Percentiles rank a stretch among this genome's conserved stretches.
Evolutionary conservation across 805 yeast genomes (phyloP).

Genomic region (Sugiyamaella lignohabitans): DNA sequence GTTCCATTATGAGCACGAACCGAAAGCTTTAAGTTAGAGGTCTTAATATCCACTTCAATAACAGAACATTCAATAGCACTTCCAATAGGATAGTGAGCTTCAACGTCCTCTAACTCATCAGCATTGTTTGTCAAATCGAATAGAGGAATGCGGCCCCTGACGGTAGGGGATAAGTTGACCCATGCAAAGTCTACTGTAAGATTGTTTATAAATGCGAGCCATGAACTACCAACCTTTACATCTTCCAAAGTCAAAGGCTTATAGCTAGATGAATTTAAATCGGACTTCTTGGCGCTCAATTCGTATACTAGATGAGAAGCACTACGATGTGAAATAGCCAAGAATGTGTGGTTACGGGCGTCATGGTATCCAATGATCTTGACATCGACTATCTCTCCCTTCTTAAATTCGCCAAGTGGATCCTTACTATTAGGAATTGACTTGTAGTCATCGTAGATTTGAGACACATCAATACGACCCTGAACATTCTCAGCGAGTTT

Average conservation of each 20-base stretch:
- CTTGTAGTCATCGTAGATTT: conserved; percentile 48
- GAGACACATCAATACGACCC: conserved; percentile 74
- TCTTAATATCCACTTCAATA: conserved; percentile 46
- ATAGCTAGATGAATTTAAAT: conserved; percentile 28
- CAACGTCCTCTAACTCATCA: conserved; percentile 42
- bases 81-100: conserved; percentile 63
- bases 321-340: conserved; percentile 56
- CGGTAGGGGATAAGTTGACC: conserved; percentile 62
- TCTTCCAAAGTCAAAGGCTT: conserved; percentile 37
- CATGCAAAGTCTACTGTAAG: conserved; percentile 53
- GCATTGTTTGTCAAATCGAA: conserved; percentile 55
- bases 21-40: conserved; percentile 43
- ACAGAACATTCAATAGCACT: conserved; percentile 57
- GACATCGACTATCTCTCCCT: conserved; percentile 53
- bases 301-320: conserved; percentile 57
- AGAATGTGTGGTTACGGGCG: conserved; percentile 56
- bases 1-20: conserved; percentile 31
- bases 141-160: conserved; percentile 59
- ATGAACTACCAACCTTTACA: conserved; percentile 44
- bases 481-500: conserved; percentile 68
- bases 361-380: conserved; percentile 75
- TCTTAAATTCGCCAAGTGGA: conserved; percentile 53
- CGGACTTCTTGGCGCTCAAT: conserved; percentile 48
- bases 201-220: conserved; percentile 61
- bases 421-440: conserved; percentile 51